phyloP scores from a whole-genome alignment of 106 monocot species.

The Dioscorea zingiberensis region DNA sequence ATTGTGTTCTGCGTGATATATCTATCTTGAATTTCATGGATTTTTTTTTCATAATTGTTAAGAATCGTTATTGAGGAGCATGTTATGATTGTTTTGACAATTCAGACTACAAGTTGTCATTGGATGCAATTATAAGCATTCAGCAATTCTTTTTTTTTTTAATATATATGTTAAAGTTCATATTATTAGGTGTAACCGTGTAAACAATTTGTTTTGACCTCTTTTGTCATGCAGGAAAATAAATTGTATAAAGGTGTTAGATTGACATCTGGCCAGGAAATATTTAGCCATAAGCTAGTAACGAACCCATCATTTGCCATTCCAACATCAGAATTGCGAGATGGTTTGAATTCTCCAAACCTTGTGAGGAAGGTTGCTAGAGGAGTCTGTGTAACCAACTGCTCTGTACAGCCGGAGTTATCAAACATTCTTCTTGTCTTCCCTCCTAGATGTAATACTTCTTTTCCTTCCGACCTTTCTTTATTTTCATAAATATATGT shows the following conservation, averaged over 20 bases:
- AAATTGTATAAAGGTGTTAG: constrained; percentile 49
- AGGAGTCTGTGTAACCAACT: constrained; percentile 54
- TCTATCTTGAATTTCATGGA: too few species aligned
- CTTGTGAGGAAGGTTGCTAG: constrained; percentile 37
- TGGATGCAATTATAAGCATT: too few species aligned
- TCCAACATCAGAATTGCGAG: constrained; percentile 26
- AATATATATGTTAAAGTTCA: too few species aligned
- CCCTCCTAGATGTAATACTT: constrained; percentile 79
- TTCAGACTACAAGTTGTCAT: too few species aligned
- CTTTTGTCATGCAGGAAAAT: constrained; percentile 32
- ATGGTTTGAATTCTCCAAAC: constrained; percentile 16
- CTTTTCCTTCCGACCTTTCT: background rate
- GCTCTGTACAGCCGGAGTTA: constrained; percentile 40
- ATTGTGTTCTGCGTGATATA: too few species aligned
- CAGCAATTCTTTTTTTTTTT: too few species aligned
- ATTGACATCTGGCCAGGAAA: constrained; percentile 79
- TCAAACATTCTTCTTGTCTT: constrained; percentile 69
- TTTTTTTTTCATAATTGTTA: too few species aligned
- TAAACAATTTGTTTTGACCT: too few species aligned
- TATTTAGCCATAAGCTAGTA: constrained; percentile 52
- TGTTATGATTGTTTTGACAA: too few species aligned
- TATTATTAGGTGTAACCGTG: too few species aligned
- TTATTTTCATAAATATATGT: background rate
- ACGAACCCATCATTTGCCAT: constrained; percentile 50
- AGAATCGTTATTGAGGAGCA: too few species aligned